phyloP scores from a whole-genome alignment of 768 basidiomycete genomes.

The Kwoniella sp. region DNA sequence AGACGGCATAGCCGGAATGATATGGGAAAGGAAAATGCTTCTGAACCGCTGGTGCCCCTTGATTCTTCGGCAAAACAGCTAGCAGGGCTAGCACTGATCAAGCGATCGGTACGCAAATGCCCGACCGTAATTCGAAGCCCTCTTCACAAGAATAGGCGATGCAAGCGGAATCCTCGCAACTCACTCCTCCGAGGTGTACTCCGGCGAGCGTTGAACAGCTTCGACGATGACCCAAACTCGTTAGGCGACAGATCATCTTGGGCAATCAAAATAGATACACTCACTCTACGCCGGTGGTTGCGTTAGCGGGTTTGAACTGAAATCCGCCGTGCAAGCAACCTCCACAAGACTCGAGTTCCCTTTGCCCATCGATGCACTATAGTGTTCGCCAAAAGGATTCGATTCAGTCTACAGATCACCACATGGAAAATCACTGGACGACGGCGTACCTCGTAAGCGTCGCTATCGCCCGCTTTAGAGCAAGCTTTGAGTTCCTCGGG shows the following conservation, averaged over 20 bases:
- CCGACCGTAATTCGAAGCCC: conserved; percentile 17
- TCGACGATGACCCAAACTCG: background rate
- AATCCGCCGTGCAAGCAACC: conserved; percentile 11
- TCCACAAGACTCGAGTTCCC: conserved; percentile 16
- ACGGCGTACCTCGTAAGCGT: conserved; percentile 18
- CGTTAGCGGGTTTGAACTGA: background rate
- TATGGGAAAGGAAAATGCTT: too few species aligned
- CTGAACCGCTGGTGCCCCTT: too few species aligned
- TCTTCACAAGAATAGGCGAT: conserved; percentile 20
- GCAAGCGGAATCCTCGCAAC: conserved; percentile 23
- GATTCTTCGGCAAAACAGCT: too few species aligned
- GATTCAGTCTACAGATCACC: too few species aligned
- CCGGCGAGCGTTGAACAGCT: conserved; percentile 3
- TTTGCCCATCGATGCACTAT: conserved; percentile 10
- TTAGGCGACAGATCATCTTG: too few species aligned
- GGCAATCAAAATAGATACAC: background rate
- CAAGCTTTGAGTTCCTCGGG: conserved; percentile 6
- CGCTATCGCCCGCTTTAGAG: background rate
- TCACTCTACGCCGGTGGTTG: conserved; percentile 9
- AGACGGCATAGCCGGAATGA: too few species aligned
- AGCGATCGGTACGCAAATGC: conserved; percentile 9
- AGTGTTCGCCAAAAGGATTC: background rate
- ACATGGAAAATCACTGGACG: too few species aligned
- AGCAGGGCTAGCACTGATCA: too few species aligned
- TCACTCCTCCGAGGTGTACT: conserved; percentile 5